A percentile compares a stretch with the other conserved stretches of the same genome.
These are phyloP conservation scores for Globisporangium cystogenes DNA, from an alignment of 352 stramenopile genomes.

Conservation along the genomic window DNA sequence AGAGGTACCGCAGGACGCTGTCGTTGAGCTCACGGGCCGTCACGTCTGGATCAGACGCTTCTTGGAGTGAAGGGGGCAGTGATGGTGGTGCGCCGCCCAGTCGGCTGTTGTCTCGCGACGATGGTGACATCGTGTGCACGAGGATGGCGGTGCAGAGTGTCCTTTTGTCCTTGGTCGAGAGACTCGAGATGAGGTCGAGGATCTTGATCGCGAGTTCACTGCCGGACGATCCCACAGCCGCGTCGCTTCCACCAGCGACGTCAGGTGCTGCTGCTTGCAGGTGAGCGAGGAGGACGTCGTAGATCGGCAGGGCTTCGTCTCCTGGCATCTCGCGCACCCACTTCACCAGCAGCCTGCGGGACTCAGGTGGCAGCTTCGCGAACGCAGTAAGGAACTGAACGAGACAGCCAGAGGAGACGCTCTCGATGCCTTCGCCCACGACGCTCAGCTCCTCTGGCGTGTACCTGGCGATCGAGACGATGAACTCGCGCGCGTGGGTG, in stretches of 20 bases:
- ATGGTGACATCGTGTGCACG: neutral
- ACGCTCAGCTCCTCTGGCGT: conserved; percentile 25
- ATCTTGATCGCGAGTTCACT: conserved; percentile 14
- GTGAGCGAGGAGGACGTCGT: conserved; percentile 28
- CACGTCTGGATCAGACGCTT: neutral
- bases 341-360: conserved; percentile 25
- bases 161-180: conserved; percentile 35
- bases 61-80: too few relatives aligned
- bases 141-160: conserved; percentile 30
- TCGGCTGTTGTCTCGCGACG: neutral
- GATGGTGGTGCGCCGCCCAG: neutral
- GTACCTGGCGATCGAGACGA: conserved; percentile 22
- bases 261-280: conserved; percentile 6
- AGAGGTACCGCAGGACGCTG: conserved; percentile 40
- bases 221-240: neutral
- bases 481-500: conserved; percentile 16
- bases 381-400: conserved; percentile 33
- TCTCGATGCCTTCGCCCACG: conserved; percentile 40
- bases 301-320: conserved; percentile 24
- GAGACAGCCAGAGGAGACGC: conserved; percentile 17
- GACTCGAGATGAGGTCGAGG: conserved; percentile 31
- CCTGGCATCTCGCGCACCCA: conserved; percentile 43
- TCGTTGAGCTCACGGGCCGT: conserved; percentile 12
- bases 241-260: neutral
- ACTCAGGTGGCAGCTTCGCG: conserved; percentile 16